Evolutionary conservation across 257 asterid species (phyloP), one percentile per base, ranked within the genome.

Genomic region (Solanum habrochaites): DNA sequence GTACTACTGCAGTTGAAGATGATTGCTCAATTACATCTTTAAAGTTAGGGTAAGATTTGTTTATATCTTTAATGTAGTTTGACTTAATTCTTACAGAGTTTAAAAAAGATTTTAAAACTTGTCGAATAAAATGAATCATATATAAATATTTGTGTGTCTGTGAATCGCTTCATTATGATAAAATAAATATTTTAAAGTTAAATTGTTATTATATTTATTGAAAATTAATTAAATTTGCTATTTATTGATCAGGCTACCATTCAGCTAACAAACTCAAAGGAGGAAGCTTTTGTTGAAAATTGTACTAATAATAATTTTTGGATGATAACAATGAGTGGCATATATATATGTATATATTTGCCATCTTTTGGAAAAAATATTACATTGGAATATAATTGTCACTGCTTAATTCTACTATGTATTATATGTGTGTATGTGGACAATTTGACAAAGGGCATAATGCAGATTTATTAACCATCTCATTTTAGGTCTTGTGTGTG

Each of bases 11-110:
- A 87, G 67, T 86, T 0, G 93, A 91, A 52, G 93, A 91, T 31
- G 90, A 91, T 75, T 85, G 52, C 84, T 91, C 92, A 1, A 90
- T 89, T 83, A 91, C 93, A 3, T 91, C 91, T 27, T 70, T 91
- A 69, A 91, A 91, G 85, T 73, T 91, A 74, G 93, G 91, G 93
- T 91, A 86, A 87, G 72, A 16, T 47, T 78, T 21, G 52, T 72
- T 27, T 82, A 25, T n/a, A n/a, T n/a, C n/a, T n/a, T n/a, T n/a
- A 6, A 58, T 60, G 11, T 20, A 21, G 12, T 60, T 21, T 60
- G 13, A 60, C 6, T 60, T 52, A 52, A 52, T 16, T 58, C 0
- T 20, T 21, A 60, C 0, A 21, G 2, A 58, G 1, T 21, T 21
- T 8, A 58, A 58, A 1, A 58, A 58, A 7, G 25, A 20, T 20